phyloP scores from a whole-genome alignment of 2,329 filamentous ascomycete species.

The Aspergillus sp. region DNA sequence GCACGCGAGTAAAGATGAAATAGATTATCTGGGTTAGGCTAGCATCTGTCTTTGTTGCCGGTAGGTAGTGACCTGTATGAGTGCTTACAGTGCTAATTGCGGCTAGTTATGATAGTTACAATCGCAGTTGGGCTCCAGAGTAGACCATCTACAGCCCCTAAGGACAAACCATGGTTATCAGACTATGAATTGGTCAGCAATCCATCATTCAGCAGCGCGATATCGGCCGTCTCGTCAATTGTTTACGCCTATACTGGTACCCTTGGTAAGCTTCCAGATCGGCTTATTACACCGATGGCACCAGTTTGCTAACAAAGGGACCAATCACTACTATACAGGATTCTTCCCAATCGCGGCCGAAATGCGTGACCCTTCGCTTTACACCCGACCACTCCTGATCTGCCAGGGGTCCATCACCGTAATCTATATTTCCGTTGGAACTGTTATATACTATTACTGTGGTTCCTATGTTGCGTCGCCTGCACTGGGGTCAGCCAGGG shows the following conservation, averaged over 20 bases:
- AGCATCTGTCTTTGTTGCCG: slow-evolving; percentile 8
- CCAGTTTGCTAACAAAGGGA: no score
- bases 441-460: slow-evolving; percentile 49
- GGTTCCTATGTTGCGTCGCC: slow-evolving; percentile 50
- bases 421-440: slow-evolving; percentile 37
- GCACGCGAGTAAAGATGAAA: slow-evolving; percentile 31
- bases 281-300: no score
- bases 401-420: slow-evolving; percentile 35
- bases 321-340: no score
- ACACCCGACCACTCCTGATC: slow-evolving; percentile 32
- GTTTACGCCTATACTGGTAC: slow-evolving; percentile 31
- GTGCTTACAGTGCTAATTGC: background rate
- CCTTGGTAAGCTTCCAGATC: slow-evolving; percentile 29
- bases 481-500: slow-evolving; percentile 48
- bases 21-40: slow-evolving; percentile 35
- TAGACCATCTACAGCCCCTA: slow-evolving; percentile 33
- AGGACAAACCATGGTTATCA: slow-evolving; percentile 25
- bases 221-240: slow-evolving; percentile 29
- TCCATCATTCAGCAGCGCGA: slow-evolving; percentile 26
- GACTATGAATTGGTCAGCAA: slow-evolving; percentile 27
- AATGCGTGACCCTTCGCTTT: slow-evolving; percentile 38
- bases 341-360: slow-evolving; percentile 35
- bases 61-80: background rate
- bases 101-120: slow-evolving; percentile 20
- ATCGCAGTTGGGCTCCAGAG: slow-evolving; percentile 32